These are phyloP conservation scores for Craspedostauros australis DNA, from an alignment of 108 stramenopile species.

Conservation along the genomic window DNA sequence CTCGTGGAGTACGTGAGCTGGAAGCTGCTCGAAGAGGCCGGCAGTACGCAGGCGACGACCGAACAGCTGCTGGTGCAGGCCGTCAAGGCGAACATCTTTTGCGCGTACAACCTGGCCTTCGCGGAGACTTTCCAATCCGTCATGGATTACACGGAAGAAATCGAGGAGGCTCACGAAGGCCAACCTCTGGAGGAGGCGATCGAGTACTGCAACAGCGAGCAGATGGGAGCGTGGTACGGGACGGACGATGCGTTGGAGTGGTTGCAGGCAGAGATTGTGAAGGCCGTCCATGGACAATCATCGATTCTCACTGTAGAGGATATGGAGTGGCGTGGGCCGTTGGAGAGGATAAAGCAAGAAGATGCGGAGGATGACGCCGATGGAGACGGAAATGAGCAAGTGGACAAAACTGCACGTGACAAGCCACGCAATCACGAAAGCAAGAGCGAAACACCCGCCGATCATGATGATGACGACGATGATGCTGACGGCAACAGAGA, in stretches of 20 bases:
- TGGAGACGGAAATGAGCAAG: neutral
- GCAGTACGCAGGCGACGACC: constrained; percentile 35
- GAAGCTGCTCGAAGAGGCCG: constrained; percentile 53
- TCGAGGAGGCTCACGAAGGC: constrained; percentile 60
- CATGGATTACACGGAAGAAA: constrained; percentile 80
- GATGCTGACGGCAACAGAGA: constrained; percentile 20
- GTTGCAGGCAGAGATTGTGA: constrained; percentile 38
- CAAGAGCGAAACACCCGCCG: too few relatives aligned
- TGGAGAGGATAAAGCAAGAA: constrained; percentile 25
- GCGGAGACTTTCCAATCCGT: constrained; percentile 49
- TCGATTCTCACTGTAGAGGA: constrained; percentile 23
- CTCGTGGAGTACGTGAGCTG: constrained; percentile 71
- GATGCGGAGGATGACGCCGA: constrained; percentile 9
- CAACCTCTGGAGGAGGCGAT: constrained; percentile 70
- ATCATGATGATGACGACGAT: constrained; percentile 4
- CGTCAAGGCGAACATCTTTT: constrained; percentile 63
- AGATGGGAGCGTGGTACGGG: constrained; percentile 55
- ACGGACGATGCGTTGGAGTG: constrained; percentile 77
- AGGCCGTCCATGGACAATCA: constrained; percentile 26
- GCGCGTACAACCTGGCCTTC: constrained; percentile 71
- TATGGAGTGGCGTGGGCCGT: constrained; percentile 52
- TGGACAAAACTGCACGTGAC: too few relatives aligned
- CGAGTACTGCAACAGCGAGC: constrained; percentile 70
- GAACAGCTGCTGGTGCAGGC: constrained; percentile 37
- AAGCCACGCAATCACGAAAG: too few relatives aligned